These are phyloP conservation scores for Microsporum ferrugineum DNA, from an alignment of 2,329 filamentous ascomycete genomes.

Conservation along the genomic window DNA sequence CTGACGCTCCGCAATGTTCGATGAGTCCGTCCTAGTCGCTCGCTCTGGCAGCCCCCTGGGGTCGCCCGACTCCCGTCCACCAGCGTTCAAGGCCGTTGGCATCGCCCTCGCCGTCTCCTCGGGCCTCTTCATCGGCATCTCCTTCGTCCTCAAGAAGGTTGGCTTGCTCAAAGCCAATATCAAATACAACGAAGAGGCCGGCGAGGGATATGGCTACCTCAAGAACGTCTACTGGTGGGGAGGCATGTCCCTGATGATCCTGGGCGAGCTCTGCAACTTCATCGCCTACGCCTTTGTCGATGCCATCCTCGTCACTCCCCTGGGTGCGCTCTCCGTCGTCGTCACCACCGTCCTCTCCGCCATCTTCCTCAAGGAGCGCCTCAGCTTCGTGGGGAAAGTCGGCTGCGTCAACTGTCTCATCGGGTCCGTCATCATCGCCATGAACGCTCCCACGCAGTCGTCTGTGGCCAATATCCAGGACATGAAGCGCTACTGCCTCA, in stretches of 20 bases:
- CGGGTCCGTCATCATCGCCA: conserved; percentile 82
- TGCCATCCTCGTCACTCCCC: conserved; percentile 83
- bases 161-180: conserved; percentile 84
- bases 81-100: conserved; percentile 71
- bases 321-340: conserved; percentile 85
- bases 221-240: conserved; percentile 93
- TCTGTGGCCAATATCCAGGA: conserved; percentile 80
- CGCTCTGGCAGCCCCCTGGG: conserved; percentile 12
- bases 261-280: conserved; percentile 95
- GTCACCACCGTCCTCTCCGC: conserved; percentile 83
- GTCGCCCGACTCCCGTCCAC: conserved; percentile 33
- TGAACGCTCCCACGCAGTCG: conserved; percentile 81
- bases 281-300: conserved; percentile 95
- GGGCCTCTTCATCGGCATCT: conserved; percentile 83
- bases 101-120: conserved; percentile 77
- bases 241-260: conserved; percentile 93
- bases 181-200: conserved; percentile 91
- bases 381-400: conserved; percentile 93
- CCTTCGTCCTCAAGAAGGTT: conserved; percentile 91
- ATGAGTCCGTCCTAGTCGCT: conserved; percentile 4
- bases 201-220: conserved; percentile 93
- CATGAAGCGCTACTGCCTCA: conserved; percentile 78
- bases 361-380: conserved; percentile 87
- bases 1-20: background rate
- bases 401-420: conserved; percentile 92